A percentile compares a stretch with the other conserved stretches of the same genome.
phyloP scores from a whole-genome alignment of 176 grass and related monocot species.

The Oryza punctata region DNA sequence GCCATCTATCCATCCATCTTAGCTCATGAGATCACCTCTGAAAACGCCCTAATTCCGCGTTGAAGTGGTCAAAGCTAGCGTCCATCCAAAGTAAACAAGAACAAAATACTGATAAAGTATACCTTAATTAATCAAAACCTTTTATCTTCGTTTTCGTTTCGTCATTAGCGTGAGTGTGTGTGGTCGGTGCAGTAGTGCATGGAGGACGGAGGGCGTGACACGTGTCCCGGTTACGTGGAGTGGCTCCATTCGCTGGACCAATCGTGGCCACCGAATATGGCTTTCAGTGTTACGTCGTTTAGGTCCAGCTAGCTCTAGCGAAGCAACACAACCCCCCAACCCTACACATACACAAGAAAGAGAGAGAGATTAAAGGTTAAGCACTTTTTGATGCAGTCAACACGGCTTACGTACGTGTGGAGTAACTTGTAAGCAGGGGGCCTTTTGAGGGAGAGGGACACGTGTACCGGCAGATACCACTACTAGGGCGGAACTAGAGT shows the following conservation, averaged over 20 bases:
- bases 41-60: constrained; percentile 51
- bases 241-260: not conserved
- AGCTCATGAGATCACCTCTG: not conserved
- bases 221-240: too few species aligned
- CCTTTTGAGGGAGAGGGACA: not conserved
- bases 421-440: not conserved
- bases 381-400: not conserved
- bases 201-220: too few species aligned
- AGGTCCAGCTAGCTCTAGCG: not conserved
- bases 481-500: too few species aligned
- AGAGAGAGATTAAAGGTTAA: not conserved
- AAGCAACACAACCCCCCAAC: too few species aligned
- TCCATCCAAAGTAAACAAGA: not conserved
- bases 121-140: not conserved
- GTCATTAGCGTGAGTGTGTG: not conserved
- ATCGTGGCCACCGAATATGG: not conserved
- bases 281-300: too few species aligned
- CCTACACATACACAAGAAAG: too few species aligned
- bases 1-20: not conserved
- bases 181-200: constrained; percentile 33
- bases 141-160: not conserved
- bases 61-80: constrained; percentile 22
- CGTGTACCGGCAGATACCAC: not conserved
- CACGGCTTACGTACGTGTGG: not conserved
- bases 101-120: too few species aligned